Base-by-base conservation (phyloP, 768 basidiomycete genomes). In the Lepiota brunneoincarnata region DNA sequence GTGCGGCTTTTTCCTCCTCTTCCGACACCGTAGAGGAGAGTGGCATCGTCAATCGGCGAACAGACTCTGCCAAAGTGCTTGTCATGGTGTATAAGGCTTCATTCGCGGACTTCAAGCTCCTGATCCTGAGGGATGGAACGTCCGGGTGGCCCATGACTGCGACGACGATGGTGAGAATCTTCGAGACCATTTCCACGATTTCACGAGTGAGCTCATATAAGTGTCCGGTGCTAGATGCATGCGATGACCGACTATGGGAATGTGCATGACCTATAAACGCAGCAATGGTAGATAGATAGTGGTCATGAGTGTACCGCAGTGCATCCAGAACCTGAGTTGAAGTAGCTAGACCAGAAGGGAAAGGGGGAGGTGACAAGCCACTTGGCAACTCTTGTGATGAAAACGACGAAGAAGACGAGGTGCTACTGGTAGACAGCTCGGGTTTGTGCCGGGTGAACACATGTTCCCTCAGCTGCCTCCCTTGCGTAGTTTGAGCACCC, bases 261-360 rank as follows among this genome's bases (percentile, higher is more conserved):
- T 98, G 96, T 1, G 93, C 91, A 65, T 98, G 94, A 1, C 95
- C 96, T 62, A 99, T 97, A 68, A 99, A 94, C 5, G 95, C 96
- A 18, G 97, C 95, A 64, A 97, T 93, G 17, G 93, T 91, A 4
- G 93, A 96, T 10, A 98, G 76, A 62, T 95, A 89, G 45, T 88
- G 82, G 64, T 97, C 94, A 65, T 97, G 93, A 12, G 91, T 91
- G 57, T 76, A 71, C n/a, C 88, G 83, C 41, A 97, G 77, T 6
- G 87, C 84, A 54, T 87, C 86, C 69, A 89, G 76, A 4, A 91
- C 81, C 62, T 90, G 86, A 1, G 77, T 69, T 43, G 84, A 75
- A 20, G 80, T 84, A 35, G 84, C 83, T 42, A 88, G 84, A 3
- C 92, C 92, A 36, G 76, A 76, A 37, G 90, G 91, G 63, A 91